phyloP scores from a whole-genome alignment of 805 yeast genomes.

The Suhomyces emberorum region DNA sequence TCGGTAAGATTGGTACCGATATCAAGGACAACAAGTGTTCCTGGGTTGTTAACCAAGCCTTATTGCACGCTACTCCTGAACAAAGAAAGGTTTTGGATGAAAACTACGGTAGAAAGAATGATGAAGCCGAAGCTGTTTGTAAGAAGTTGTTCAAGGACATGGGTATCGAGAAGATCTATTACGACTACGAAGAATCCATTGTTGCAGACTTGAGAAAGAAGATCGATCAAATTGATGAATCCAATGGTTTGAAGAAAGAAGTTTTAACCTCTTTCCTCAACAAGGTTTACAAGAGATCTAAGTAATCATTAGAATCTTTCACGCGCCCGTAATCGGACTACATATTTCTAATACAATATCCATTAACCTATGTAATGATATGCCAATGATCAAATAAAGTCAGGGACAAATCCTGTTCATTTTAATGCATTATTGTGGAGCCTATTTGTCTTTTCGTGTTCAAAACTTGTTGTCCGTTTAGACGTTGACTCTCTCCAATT shows the following conservation, averaged over 20 bases:
- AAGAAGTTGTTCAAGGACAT: constrained; percentile 74
- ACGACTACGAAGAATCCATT: constrained; percentile 75
- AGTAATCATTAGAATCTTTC: constrained; percentile 38
- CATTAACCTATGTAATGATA: neutral
- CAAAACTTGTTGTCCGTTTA: too few relatives aligned
- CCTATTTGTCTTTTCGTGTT: too few relatives aligned
- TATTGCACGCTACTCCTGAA: constrained; percentile 69
- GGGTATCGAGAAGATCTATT: constrained; percentile 66
- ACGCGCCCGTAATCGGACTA: neutral
- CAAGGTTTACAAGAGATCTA: constrained; percentile 92
- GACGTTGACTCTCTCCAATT: constrained; percentile 65
- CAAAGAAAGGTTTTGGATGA: constrained; percentile 81
- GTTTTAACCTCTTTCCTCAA: constrained; percentile 82
- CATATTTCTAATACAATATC: neutral
- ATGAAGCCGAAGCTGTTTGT: constrained; percentile 61
- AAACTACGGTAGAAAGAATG: constrained; percentile 85
- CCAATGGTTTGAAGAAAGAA: constrained; percentile 86
- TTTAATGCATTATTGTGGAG: too few relatives aligned
- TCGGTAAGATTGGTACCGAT: constrained; percentile 98
- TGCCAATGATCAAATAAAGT: neutral
- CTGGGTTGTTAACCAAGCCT: constrained; percentile 94
- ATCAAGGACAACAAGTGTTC: constrained; percentile 98
- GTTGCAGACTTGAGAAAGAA: constrained; percentile 60
- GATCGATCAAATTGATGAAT: constrained; percentile 78
- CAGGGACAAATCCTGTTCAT: neutral